Evolutionary conservation across 305 asterid genomes (phyloP).

Genomic region (Fraxinus greggii): DNA sequence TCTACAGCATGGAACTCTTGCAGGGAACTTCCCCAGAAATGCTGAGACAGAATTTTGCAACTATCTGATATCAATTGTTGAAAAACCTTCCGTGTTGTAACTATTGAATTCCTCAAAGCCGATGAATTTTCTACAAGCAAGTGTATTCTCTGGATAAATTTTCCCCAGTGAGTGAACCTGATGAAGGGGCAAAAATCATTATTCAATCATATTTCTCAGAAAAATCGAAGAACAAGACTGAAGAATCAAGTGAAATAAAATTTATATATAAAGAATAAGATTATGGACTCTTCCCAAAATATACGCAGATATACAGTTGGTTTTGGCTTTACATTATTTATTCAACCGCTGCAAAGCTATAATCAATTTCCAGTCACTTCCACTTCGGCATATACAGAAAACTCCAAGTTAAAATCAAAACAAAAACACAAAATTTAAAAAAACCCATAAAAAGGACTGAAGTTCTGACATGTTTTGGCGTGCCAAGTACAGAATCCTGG

Average conservation of each 20-base stretch:
- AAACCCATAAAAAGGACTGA: constrained; percentile 27
- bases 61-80: constrained; percentile 48
- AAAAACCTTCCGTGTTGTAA: constrained; percentile 43
- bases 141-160: constrained; percentile 54
- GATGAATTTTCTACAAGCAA: constrained; percentile 66
- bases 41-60: constrained; percentile 31
- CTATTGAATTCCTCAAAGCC: constrained; percentile 55
- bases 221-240: constrained; percentile 9
- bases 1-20: constrained; percentile 40
- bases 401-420: background rate
- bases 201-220: constrained; percentile 1
- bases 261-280: background rate
- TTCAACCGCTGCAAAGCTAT: constrained; percentile 9
- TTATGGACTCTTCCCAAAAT: background rate
- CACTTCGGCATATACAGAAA: background rate
- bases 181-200: constrained; percentile 16
- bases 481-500: constrained; percentile 86
- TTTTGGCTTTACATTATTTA: background rate
- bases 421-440: constrained; percentile 3
- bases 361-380: background rate
- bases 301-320: background rate
- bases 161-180: constrained; percentile 74
- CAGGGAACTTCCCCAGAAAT: constrained; percentile 41
- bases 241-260: constrained; percentile 1
- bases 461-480: constrained; percentile 87